Percentiles rank a stretch among this genome's conserved stretches.
Evolutionary conservation across 2,329 filamentous ascomycete genomes (phyloP).

Genomic region (Fusarium vanettenii): DNA sequence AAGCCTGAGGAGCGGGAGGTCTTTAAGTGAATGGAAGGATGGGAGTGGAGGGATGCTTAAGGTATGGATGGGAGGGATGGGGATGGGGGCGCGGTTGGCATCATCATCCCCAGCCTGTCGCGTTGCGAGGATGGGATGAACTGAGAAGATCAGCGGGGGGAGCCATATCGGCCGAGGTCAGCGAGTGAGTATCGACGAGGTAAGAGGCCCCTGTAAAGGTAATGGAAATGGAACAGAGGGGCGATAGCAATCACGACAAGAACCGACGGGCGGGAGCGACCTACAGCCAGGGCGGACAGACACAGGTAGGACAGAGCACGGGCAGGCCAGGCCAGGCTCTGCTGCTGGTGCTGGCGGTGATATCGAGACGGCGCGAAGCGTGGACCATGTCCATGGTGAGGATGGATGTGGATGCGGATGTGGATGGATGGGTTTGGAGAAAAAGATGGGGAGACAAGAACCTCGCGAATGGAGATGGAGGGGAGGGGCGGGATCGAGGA

Average conservation of each 20-base stretch:
- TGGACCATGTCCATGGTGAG: conserved; percentile 25
- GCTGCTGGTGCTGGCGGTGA: conserved; percentile 23
- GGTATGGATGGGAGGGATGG: conserved; percentile 21
- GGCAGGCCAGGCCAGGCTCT: not conserved
- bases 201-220: conserved; percentile 24
- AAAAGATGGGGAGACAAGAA: conserved; percentile 38
- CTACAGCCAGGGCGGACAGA: not conserved
- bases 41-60: conserved; percentile 31
- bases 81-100: conserved; percentile 40
- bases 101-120: conserved; percentile 39
- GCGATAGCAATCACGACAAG: not conserved
- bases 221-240: not conserved
- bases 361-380: conserved; percentile 31
- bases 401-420: conserved; percentile 21
- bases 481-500: conserved; percentile 41
- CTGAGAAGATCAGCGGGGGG: conserved; percentile 42
- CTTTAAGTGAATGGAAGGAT: conserved; percentile 24
- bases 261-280: conserved; percentile 7
- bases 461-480: conserved; percentile 20
- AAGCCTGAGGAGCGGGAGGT: conserved; percentile 23
- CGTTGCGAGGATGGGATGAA: conserved; percentile 24
- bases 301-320: not conserved
- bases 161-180: conserved; percentile 42
- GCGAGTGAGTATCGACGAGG: not conserved
- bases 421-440: conserved; percentile 34